Conservation (phyloP, 257 asterid genomes). For the Penstemon eatonii region DNA sequence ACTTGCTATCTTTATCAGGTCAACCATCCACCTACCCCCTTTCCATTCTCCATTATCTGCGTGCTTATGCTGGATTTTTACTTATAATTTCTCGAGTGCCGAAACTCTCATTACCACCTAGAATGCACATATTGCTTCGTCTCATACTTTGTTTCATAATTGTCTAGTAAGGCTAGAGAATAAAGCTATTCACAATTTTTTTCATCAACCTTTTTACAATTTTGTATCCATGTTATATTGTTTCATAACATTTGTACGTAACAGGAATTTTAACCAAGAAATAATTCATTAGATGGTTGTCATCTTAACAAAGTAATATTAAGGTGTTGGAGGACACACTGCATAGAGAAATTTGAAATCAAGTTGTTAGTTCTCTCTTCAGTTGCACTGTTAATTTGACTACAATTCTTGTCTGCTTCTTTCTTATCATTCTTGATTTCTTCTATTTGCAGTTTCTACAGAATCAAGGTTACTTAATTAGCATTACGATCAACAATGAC, state of each 20-base stretch:
- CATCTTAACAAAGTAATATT: slow-evolving; percentile 8
- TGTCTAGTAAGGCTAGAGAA: too few species aligned
- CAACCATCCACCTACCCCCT: slow-evolving; percentile 1
- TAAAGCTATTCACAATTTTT: too few species aligned
- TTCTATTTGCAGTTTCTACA: slow-evolving; percentile 72
- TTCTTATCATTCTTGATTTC: slow-evolving; percentile 24
- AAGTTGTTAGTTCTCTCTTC: slow-evolving; percentile 8
- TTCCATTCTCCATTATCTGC: too few species aligned
- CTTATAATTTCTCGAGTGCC: background rate
- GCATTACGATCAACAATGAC: slow-evolving; percentile 74
- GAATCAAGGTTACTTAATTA: slow-evolving; percentile 75
- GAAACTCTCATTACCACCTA: background rate
- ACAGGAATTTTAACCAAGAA: background rate
- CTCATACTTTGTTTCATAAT: background rate
- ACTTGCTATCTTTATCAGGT: background rate
- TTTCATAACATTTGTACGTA: background rate
- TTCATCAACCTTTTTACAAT: too few species aligned
- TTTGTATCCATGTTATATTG: too few species aligned
- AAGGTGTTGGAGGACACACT: background rate
- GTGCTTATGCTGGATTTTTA: background rate
- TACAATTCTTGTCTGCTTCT: slow-evolving; percentile 18
- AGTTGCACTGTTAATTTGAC: slow-evolving; percentile 18
- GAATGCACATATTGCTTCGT: background rate
- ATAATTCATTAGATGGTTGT: background rate
- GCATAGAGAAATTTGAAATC: background rate